These are phyloP conservation scores for Capsicum rhomboideum DNA, from an alignment of 257 asterid genomes.

Conservation along the genomic window DNA sequence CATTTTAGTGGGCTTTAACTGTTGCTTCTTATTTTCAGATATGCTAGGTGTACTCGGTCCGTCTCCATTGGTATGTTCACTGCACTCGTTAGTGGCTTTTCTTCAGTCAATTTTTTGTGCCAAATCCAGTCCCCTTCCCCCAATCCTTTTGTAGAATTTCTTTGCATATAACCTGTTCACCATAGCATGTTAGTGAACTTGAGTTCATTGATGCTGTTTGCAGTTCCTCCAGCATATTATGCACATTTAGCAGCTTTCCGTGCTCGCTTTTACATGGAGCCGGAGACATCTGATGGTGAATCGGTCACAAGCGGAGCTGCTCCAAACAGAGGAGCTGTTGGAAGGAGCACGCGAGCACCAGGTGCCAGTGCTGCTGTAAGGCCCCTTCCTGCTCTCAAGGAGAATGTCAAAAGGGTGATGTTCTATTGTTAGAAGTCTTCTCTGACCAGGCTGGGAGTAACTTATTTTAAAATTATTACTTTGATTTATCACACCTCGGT, in stretches of 20 bases:
- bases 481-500: background rate
- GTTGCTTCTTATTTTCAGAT: conserved; percentile 29
- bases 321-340: conserved; percentile 52
- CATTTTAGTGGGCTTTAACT: background rate
- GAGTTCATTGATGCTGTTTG: background rate
- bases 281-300: conserved; percentile 79
- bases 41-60: conserved; percentile 91
- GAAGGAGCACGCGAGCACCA: conserved; percentile 45
- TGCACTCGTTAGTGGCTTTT: background rate
- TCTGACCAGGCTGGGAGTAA: background rate
- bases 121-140: background rate
- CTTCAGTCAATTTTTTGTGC: background rate
- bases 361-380: conserved; percentile 57
- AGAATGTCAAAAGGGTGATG: conserved; percentile 87
- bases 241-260: conserved; percentile 98
- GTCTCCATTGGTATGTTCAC: conserved; percentile 75
- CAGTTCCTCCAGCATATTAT: conserved; percentile 98
- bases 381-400: conserved; percentile 89
- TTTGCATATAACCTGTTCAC: background rate
- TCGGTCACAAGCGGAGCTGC: conserved; percentile 54
- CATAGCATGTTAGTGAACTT: background rate
- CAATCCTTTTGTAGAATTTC: background rate
- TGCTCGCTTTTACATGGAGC: conserved; percentile 95
- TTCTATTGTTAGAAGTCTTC: conserved; percentile 47
- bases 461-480: background rate